These are phyloP conservation scores for Suhomyces wounanorum DNA, from an alignment of 1,139 yeast genomes.

Conservation along the genomic window DNA sequence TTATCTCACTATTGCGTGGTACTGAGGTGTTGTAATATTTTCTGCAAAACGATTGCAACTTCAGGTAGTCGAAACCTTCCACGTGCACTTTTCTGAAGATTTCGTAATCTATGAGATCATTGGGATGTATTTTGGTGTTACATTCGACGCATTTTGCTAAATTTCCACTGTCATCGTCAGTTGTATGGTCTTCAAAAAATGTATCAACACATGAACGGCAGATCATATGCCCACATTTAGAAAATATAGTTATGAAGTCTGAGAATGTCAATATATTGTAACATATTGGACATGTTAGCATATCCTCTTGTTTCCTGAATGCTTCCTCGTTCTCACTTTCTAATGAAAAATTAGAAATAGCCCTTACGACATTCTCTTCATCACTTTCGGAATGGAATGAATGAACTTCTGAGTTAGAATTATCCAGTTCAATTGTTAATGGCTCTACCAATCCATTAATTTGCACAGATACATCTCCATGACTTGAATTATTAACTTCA, in stretches of 20 bases:
- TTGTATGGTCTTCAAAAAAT: constrained; percentile 46
- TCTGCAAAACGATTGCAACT: constrained; percentile 14
- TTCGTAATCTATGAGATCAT: constrained; percentile 49
- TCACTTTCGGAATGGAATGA: background rate
- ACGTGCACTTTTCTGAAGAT: constrained; percentile 51
- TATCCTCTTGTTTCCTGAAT: constrained; percentile 14
- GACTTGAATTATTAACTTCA: background rate
- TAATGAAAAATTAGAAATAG: background rate
- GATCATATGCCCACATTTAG: constrained; percentile 69
- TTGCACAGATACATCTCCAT: background rate
- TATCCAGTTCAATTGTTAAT: background rate
- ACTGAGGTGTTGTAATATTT: constrained; percentile 7
- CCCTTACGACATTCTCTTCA: background rate
- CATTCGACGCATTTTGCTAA: constrained; percentile 59
- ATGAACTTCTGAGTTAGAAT: background rate
- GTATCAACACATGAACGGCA: constrained; percentile 63
- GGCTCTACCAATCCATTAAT: background rate
- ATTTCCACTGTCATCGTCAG: constrained; percentile 38
- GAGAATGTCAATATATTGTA: constrained; percentile 56
- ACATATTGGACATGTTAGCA: constrained; percentile 68
- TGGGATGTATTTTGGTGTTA: constrained; percentile 38
- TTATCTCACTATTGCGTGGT: constrained; percentile 22
- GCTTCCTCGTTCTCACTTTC: constrained; percentile 3
- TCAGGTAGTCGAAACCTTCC: constrained; percentile 22
- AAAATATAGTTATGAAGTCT: constrained; percentile 43